Evolutionary conservation across 164 flowering plant species (phyloP), one percentile per base, ranked within the genome.

Genomic region (Pachysandra terminalis): DNA sequence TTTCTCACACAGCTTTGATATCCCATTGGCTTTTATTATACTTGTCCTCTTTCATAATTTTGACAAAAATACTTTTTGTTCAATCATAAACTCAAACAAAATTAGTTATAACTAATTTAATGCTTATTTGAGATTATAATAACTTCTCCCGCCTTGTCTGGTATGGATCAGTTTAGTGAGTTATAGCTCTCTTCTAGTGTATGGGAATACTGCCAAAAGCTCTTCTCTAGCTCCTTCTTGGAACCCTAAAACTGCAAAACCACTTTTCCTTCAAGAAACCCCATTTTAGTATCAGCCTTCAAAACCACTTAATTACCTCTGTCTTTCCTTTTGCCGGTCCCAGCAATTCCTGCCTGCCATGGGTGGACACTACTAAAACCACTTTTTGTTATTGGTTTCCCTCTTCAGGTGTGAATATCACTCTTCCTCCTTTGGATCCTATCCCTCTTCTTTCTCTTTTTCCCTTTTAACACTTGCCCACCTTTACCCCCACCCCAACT

Each of bases 321-420:
- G 35, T 13, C 27, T 24, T 27, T 57, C 59, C 60, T 70, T 55
- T 72, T 68, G 67, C 63, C 59, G 73, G 75, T 56, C 81, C 80
- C 75, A 74, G 66, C 76, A 73, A 48, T n/a, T n/a, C n/a, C n/a
- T n/a, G n/a, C n/a, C n/a, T n/a, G n/a, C n/a, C n/a, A n/a, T n/a
- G n/a, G n/a, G n/a, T n/a, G n/a, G n/a, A n/a, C n/a, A n/a, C 68
- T 61, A 64, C 67, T 49, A 61, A 66, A 52, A 23, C 67, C 52
- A 27, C 71, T 64, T 67, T n/a, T 55, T 52, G 35, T 41, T 57
- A 21, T 4, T 28, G 24, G 2, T 68, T 23, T 2, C 19, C 35
- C 14, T n/a, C n/a, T n/a, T 27, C 65, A 62, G 52, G 27, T 41
- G 15, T 15, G 61, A 58, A 26, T 22, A 62, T 62, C 27, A 2